Conservation (phyloP, 805 yeast genomes). For the Candida awuae region DNA sequence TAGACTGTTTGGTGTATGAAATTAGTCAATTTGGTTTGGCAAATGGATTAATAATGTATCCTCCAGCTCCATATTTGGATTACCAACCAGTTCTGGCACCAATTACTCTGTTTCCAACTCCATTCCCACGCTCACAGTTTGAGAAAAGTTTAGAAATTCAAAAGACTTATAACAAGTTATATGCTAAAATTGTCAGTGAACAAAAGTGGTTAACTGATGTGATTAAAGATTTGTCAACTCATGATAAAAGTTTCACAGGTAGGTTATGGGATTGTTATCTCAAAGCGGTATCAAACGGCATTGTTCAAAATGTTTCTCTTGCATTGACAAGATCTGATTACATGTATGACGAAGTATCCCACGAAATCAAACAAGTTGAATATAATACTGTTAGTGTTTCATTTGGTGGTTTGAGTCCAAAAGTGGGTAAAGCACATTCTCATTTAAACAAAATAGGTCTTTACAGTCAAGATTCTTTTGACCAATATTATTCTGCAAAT, state of each 20-base stretch:
- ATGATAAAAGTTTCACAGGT: constrained; percentile 76
- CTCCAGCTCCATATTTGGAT: constrained; percentile 40
- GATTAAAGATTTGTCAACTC: constrained; percentile 44
- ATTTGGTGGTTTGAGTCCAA: constrained; percentile 82
- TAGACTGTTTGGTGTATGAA: constrained; percentile 16
- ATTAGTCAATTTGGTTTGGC: constrained; percentile 68
- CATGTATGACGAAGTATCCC: constrained; percentile 49
- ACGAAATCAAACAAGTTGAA: constrained; percentile 81
- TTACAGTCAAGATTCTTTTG: constrained; percentile 37
- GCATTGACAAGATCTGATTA: constrained; percentile 91
- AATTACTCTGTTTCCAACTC: constrained; percentile 84
- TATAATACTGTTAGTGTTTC: constrained; percentile 95
- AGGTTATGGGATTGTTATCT: constrained; percentile 56
- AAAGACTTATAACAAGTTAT: constrained; percentile 59
- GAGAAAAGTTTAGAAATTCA: constrained; percentile 62
- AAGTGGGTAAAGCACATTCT: constrained; percentile 68
- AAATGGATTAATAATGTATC: constrained; percentile 79
- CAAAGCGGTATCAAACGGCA: constrained; percentile 39
- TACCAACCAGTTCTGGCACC: constrained; percentile 65
- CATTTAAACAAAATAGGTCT: constrained; percentile 52
- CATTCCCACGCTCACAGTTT: constrained; percentile 65
- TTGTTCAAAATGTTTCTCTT: constrained; percentile 59
- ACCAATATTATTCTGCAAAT: constrained; percentile 37
- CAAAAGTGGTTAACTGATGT: constrained; percentile 56
- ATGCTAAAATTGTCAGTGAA: constrained; percentile 55